Percentiles rank a stretch among this genome's conserved stretches.
Evolutionary conservation across 164 flowering plant species (phyloP).

Genomic region (Paratinospora sagittata): DNA sequence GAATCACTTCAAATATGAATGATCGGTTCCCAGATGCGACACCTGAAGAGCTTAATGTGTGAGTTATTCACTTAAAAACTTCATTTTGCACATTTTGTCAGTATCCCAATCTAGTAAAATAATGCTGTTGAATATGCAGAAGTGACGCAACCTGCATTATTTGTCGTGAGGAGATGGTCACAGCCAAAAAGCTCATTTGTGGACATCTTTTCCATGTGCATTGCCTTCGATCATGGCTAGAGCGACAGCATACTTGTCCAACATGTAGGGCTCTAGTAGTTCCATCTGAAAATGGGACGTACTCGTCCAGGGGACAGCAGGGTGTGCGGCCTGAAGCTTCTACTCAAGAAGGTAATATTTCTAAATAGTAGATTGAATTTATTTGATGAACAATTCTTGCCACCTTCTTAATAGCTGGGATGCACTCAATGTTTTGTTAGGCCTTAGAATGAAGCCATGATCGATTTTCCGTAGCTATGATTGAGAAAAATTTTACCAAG

Average conservation of each 20-base stretch:
- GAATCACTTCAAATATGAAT: constrained; percentile 97
- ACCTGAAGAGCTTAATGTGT: constrained; percentile 80
- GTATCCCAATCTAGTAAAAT: not conserved
- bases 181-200: constrained; percentile 85
- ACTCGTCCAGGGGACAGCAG: constrained; percentile 37
- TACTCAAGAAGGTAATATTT: constrained; percentile 55
- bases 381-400: not conserved
- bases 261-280: constrained; percentile 94
- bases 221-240: constrained; percentile 97
- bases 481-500: not conserved
- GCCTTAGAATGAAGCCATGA: not conserved
- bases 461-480: not conserved
- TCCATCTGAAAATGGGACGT: constrained; percentile 66
- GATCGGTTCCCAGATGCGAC: constrained; percentile 98
- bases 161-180: constrained; percentile 98
- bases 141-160: constrained; percentile 97
- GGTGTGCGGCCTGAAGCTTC: constrained; percentile 37
- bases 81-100: not conserved
- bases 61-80: constrained; percentile 27
- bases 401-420: not conserved
- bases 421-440: not conserved
- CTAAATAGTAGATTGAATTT: not conserved
- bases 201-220: constrained; percentile 98
- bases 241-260: constrained; percentile 95
- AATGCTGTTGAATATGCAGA: constrained; percentile 37